phyloP scores from a whole-genome alignment of 768 basidiomycete genomes.

The Mycena kentingensis region DNA sequence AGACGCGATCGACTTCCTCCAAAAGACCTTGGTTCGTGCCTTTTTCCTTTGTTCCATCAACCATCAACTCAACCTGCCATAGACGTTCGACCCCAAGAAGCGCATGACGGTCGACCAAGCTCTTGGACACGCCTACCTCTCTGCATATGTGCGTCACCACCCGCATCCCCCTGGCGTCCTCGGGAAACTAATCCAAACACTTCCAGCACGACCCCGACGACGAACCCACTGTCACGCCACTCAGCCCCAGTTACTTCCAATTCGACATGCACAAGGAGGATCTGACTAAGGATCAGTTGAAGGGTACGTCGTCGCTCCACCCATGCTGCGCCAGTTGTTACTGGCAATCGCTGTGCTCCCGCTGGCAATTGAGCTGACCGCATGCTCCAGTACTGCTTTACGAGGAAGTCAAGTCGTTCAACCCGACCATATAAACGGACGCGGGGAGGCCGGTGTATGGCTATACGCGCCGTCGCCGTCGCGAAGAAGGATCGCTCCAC shows the following conservation, averaged over 20 bases:
- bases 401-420: conserved; percentile 80
- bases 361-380: conserved; percentile 20
- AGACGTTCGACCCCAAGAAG: conserved; percentile 89
- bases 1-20: conserved; percentile 71
- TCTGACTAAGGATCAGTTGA: conserved; percentile 76
- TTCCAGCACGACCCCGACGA: conserved; percentile 83
- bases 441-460: too few species aligned
- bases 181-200: conserved; percentile 15
- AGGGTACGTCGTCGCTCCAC: too few species aligned
- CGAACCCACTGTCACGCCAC: conserved; percentile 78
- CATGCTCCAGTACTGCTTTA: conserved; percentile 62
- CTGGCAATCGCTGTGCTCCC: conserved; percentile 14
- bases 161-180: not conserved
- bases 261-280: conserved; percentile 81
- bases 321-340: too few species aligned
- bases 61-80: not conserved
- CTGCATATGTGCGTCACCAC: conserved; percentile 60
- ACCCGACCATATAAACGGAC: conserved; percentile 58
- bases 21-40: conserved; percentile 62
- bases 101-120: conserved; percentile 82
- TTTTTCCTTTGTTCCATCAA: not conserved
- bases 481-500: too few species aligned
- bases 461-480: too few species aligned
- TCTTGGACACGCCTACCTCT: conserved; percentile 78
- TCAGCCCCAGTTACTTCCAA: conserved; percentile 86